Evolutionary conservation across 306 rosid genomes (phyloP).

Genomic region (Fragaria iinumae): DNA sequence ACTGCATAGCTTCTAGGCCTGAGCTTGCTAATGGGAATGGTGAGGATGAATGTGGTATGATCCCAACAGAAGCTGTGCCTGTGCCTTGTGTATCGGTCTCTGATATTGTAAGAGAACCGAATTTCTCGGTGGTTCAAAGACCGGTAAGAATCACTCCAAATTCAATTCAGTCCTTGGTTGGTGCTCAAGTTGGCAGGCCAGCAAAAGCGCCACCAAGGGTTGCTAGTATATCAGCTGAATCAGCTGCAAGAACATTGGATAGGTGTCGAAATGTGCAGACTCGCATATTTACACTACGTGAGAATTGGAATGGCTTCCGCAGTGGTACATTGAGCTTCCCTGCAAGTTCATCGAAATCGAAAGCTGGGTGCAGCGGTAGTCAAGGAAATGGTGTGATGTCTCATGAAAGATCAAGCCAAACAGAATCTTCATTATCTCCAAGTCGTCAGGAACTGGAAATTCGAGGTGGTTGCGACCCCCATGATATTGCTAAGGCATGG

Average conservation of each 20-base stretch:
- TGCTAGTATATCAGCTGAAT: slow-evolving; percentile 12
- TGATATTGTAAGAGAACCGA: slow-evolving; percentile 38
- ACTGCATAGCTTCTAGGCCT: slow-evolving; percentile 46
- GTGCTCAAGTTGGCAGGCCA: slow-evolving; percentile 17
- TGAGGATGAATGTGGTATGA: slow-evolving; percentile 21
- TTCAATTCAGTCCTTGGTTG: slow-evolving; percentile 13
- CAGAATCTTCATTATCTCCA: slow-evolving; percentile 32
- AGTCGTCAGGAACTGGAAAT: slow-evolving; percentile 33
- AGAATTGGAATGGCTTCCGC: slow-evolving; percentile 67
- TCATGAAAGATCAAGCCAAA: slow-evolving; percentile 28
- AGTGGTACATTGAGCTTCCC: slow-evolving; percentile 58
- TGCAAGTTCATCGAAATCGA: slow-evolving; percentile 33
- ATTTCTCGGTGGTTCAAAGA: slow-evolving; percentile 17
- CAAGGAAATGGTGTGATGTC: slow-evolving; percentile 23
- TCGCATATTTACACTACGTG: slow-evolving; percentile 47
- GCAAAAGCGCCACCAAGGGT: slow-evolving; percentile 7
- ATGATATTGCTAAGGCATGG: slow-evolving; percentile 70
- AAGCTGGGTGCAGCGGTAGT: slow-evolving; percentile 30
- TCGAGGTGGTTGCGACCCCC: slow-evolving; percentile 25
- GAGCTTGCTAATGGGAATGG: slow-evolving; percentile 23
- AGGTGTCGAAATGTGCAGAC: slow-evolving; percentile 44
- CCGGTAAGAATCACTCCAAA: slow-evolving; percentile 25
- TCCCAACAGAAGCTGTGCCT: slow-evolving; percentile 1
- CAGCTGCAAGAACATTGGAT: slow-evolving; percentile 42
- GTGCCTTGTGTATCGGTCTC: slow-evolving; percentile 18